Base-by-base conservation (phyloP, 495 filamentous ascomycete genomes). In the Rusavskia elegans region DNA sequence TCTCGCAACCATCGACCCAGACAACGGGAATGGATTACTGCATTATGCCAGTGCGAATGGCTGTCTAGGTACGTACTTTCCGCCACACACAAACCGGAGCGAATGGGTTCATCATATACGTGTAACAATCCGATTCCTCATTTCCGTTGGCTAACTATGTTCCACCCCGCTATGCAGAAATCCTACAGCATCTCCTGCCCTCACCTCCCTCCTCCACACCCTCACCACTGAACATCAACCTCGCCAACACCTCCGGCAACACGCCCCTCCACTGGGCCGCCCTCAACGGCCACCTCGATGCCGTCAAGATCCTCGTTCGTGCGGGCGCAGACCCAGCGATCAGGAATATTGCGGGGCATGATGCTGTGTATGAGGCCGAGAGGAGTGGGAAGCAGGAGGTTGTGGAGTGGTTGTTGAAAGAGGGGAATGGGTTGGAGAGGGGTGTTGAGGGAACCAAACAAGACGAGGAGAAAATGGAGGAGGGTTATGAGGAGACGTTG, bases 21-120 rank as follows among this genome's bases (percentile, higher is more conserved):
- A 78, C 29, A 83, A 78, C 51, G 80, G 82, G 23, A 93, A 87
- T 57, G 70, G 72, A 32, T 72, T 84, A 17, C 67, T 95, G 60
- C 90, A 97, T 68, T 95, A 87, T 76, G 86, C 87, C 1, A 78
- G 84, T 36, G 90, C 85, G 10, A 97, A 97, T 68, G 89, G 89
- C 30, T 84, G 92, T 60, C 52, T 71, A 44, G 84, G 87, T 92
- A 75, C 20, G n/a, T 35, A 35, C 13, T 35, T 35, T 35, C 32
- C 13, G 32, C 32, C 32, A 27, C 25, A 3, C 25, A 27, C 7
- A 3, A 27, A 27, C 25, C 25, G 25, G 25, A 27, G 25, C 3
- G 25, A 27, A 13, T 13, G 6, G 32, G 13, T 14, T 11, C 32
- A 4, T 3, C 14, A 20, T 23, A 10, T 14, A 13, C 38, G 25